Evolutionary conservation across 345 rosid genomes (phyloP), one percentile per base, ranked within the genome.

Genomic region (Psidium guajava): DNA sequence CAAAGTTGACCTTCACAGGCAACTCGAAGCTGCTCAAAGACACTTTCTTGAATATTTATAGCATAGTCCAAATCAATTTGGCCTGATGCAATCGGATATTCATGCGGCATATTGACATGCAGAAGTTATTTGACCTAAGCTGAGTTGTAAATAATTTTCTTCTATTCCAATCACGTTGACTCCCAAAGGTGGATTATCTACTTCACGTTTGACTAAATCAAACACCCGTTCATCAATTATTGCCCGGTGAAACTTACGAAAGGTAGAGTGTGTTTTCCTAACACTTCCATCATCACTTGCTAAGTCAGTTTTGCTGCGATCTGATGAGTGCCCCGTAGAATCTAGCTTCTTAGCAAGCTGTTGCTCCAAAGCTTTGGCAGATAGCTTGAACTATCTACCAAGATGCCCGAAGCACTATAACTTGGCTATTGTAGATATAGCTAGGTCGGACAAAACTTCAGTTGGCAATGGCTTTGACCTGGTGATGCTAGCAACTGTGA

Each of bases 321-420:
- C 98, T 94, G 90, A 97, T 95, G 82, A 97, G 91, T 87, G 99
- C 98, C 98, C 98, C 99, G 88, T 97, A 97, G 90, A 97, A 36
- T 86, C 95, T 95, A 88, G 99, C 98, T 88, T 97, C 98, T 93
- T 92, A 56, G 94, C 90, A 82, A 97, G 86, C 88, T 95, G 95
- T 89, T 92, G 97, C 87, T 95, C 96, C 91, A 95, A 89, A 85
- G 97, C 94, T 88, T 93, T 95, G 88, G 98, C 36, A 86, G 98
- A 94, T 92, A 93, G 96, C 92, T 93, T 95, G 87, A 95, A 95
- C 90, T 95, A 97, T 92, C 92, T 97, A 82, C 97, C 95, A 87
- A 87, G 93, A 87, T 91, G 92, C 99, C 94, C 86, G 89, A 91
- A 97, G 90, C 95, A 91, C 85, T 95, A 98, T 84, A 95, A 90